Conservation (phyloP, 805 yeast species). For the Cyberlindnera mississippiensis region DNA sequence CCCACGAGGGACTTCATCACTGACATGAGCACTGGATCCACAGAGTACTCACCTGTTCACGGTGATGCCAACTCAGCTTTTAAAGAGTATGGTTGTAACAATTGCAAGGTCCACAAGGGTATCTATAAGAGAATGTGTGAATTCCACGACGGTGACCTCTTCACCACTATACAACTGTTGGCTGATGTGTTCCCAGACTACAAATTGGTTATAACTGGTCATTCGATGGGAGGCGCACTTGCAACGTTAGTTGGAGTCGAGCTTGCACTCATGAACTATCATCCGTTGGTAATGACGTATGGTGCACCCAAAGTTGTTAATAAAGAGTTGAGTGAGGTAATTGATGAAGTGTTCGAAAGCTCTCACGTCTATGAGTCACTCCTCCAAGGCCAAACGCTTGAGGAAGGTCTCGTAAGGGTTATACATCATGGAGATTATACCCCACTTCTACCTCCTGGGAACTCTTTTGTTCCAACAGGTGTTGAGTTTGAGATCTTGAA, state of each 20-base stretch:
- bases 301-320: constrained; percentile 74
- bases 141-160: constrained; percentile 33
- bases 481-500: constrained; percentile 32
- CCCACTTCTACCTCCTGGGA: constrained; percentile 56
- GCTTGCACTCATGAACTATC: constrained; percentile 47
- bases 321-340: constrained; percentile 43
- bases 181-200: constrained; percentile 43
- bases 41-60: constrained; percentile 21
- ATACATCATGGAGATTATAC: constrained; percentile 55
- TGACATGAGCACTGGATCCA: constrained; percentile 42
- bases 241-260: constrained; percentile 63
- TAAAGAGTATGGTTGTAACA: constrained; percentile 33
- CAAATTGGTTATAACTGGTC: constrained; percentile 57
- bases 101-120: constrained; percentile 62
- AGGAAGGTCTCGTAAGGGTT: constrained; percentile 48
- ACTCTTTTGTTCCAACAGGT: constrained; percentile 31
- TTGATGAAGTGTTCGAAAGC: constrained; percentile 46
- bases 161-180: constrained; percentile 31
- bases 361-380: constrained; percentile 30
- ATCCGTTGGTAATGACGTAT: constrained; percentile 55
- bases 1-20: constrained; percentile 56
- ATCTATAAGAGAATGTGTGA: constrained; percentile 43
- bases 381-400: constrained; percentile 10
- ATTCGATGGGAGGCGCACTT: constrained; percentile 73
- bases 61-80: constrained; percentile 13